Evolutionary conservation across 225 moss, liverwort and hornwort species (phyloP).

Genomic region (Physcomitrium patens): DNA sequence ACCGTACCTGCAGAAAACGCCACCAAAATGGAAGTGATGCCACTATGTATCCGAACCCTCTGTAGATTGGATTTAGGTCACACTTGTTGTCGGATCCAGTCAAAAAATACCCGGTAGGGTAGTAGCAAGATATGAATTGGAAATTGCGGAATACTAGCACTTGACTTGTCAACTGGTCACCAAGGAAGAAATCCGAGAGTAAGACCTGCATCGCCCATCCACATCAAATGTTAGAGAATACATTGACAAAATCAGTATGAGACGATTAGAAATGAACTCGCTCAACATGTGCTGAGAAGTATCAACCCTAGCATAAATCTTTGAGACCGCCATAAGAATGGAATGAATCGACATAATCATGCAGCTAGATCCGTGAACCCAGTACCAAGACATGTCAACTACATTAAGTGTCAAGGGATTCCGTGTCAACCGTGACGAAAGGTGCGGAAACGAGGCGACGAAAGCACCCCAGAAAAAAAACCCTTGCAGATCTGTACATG

Average conservation of each 20-base stretch:
- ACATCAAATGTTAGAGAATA: neutral
- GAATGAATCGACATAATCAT: neutral
- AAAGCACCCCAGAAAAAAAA: conserved; percentile 61
- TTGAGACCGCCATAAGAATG: neutral
- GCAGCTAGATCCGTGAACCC: neutral
- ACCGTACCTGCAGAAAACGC: conserved; percentile 73
- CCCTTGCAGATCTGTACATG: conserved; percentile 62
- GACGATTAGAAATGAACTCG: neutral
- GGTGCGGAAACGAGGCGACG: conserved; percentile 55
- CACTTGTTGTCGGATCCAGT: conserved; percentile 40
- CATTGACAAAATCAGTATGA: neutral
- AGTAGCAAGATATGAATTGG: conserved; percentile 73
- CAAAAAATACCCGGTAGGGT: conserved; percentile 60
- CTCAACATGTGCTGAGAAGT: neutral
- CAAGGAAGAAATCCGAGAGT: conserved; percentile 72
- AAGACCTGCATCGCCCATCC: conserved; percentile 56
- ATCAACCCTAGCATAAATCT: neutral
- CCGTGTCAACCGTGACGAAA: conserved; percentile 55
- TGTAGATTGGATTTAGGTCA: conserved; percentile 38
- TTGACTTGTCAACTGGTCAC: conserved; percentile 86
- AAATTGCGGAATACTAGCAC: conserved; percentile 61
- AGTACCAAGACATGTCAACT: neutral
- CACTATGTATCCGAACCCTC: conserved; percentile 60
- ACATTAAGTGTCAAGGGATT: neutral
- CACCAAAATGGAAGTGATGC: conserved; percentile 79